Evolutionary conservation across 768 basidiomycete genomes (phyloP).

Genomic region (Serendipita sp.): DNA sequence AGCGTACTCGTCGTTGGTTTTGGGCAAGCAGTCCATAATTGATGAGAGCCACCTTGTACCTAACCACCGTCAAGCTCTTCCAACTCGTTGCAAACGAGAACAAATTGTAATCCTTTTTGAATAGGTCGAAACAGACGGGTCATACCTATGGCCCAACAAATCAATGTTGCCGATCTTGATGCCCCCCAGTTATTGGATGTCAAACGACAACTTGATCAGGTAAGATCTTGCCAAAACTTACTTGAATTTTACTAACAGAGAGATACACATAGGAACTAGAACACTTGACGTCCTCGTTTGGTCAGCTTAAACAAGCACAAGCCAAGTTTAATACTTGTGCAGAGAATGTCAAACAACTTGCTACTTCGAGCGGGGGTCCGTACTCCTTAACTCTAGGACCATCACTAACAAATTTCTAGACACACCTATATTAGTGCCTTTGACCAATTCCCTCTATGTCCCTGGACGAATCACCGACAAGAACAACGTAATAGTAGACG

Average conservation of each 20-base stretch:
- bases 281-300: conserved; percentile 81
- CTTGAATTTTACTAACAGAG: neutral
- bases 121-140: neutral
- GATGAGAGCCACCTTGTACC: neutral
- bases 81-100: no score
- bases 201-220: conserved; percentile 84
- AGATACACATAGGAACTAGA: conserved; percentile 55
- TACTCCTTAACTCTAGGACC: conserved; percentile 8
- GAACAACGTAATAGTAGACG: conserved; percentile 82
- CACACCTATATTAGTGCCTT: conserved; percentile 77
- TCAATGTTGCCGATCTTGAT: conserved; percentile 72
- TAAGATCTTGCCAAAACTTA: conserved; percentile 19
- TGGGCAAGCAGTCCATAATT: conserved; percentile 11
- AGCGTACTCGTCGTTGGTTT: conserved; percentile 13
- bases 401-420: conserved; percentile 27
- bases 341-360: conserved; percentile 57
- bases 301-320: conserved; percentile 85
- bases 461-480: conserved; percentile 75
- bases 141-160: conserved; percentile 27
- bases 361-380: conserved; percentile 25
- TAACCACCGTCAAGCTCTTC: no score
- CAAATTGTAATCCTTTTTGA: neutral
- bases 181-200: conserved; percentile 78
- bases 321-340: conserved; percentile 81
- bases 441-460: conserved; percentile 90